A percentile compares a stretch with the other conserved stretches of the same genome.
phyloP scores from a whole-genome alignment of 371 early-diverging fungal genomes.

The Mucor racemosus region DNA sequence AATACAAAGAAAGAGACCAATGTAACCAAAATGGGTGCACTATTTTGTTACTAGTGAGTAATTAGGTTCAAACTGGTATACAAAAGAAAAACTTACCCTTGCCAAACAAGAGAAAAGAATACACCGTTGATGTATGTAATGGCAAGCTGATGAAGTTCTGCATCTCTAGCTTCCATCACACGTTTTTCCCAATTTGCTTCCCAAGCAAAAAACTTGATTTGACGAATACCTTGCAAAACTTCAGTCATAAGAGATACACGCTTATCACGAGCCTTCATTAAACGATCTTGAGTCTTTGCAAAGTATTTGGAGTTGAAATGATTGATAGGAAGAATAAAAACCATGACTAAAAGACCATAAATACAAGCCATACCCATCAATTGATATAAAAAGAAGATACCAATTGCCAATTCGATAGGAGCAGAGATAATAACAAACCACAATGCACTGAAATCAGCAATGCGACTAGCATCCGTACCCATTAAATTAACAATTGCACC shows the following conservation, averaged over 20 bases:
- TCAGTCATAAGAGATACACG: conserved; percentile 55
- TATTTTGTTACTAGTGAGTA: background rate
- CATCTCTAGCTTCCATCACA: conserved; percentile 48
- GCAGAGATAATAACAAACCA: conserved; percentile 50
- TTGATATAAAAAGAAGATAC: conserved; percentile 60
- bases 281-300: conserved; percentile 43
- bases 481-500: conserved; percentile 81
- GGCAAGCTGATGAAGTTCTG: conserved; percentile 48
- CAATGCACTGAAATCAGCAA: conserved; percentile 56
- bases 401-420: conserved; percentile 62
- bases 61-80: too few relatives aligned
- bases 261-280: conserved; percentile 51
- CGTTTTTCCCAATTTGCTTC: conserved; percentile 42
- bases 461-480: conserved; percentile 72
- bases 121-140: conserved; percentile 23
- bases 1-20: conserved; percentile 57
- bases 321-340: conserved; percentile 52
- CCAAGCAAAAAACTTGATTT: conserved; percentile 73
- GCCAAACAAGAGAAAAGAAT: conserved; percentile 35
- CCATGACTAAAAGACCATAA: conserved; percentile 60
- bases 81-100: conserved; percentile 15
- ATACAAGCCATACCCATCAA: conserved; percentile 65
- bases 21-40: conserved; percentile 58
- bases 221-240: conserved; percentile 60
- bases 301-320: conserved; percentile 45